These are phyloP conservation scores for Fraxinus anomala DNA, from an alignment of 257 asterid species.

Conservation along the genomic window DNA sequence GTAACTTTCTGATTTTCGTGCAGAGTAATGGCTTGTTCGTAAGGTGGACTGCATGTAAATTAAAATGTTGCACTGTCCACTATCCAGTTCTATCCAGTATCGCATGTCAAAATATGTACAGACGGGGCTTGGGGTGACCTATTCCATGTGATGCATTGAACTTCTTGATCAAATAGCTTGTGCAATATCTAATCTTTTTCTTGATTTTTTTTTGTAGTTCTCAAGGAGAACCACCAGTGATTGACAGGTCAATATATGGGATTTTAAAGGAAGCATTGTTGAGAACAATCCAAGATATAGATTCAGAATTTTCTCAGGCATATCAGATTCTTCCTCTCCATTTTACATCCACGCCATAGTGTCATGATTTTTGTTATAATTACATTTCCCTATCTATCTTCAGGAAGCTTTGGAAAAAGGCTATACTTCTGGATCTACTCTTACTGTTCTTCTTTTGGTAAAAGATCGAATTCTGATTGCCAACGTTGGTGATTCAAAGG, in stretches of 20 bases:
- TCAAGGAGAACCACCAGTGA: slow-evolving; percentile 21
- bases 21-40: not conserved
- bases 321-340: slow-evolving; percentile 21
- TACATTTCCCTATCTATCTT: slow-evolving; percentile 20
- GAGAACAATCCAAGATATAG: slow-evolving; percentile 69
- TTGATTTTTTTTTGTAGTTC: slow-evolving; percentile 36
- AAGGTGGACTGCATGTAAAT: not conserved
- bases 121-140: not conserved
- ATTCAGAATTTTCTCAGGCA: slow-evolving; percentile 62
- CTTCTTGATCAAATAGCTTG: not conserved
- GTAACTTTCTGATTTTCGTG: not conserved
- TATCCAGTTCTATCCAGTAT: not conserved
- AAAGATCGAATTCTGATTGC: slow-evolving; percentile 53
- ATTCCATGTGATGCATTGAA: not conserved
- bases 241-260: slow-evolving; percentile 23
- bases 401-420: slow-evolving; percentile 66
- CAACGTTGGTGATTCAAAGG: slow-evolving; percentile 75
- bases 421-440: slow-evolving; percentile 66
- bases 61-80: not conserved
- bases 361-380: slow-evolving; percentile 23
- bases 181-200: slow-evolving; percentile 17
- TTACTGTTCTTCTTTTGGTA: slow-evolving; percentile 49
- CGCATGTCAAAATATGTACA: not conserved
- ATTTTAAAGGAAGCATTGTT: slow-evolving; percentile 57
- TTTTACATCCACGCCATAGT: slow-evolving; percentile 6